These are phyloP conservation scores for Ophiostoma piceae DNA, from an alignment of 2,329 filamentous ascomycete genomes.

Conservation along the genomic window DNA sequence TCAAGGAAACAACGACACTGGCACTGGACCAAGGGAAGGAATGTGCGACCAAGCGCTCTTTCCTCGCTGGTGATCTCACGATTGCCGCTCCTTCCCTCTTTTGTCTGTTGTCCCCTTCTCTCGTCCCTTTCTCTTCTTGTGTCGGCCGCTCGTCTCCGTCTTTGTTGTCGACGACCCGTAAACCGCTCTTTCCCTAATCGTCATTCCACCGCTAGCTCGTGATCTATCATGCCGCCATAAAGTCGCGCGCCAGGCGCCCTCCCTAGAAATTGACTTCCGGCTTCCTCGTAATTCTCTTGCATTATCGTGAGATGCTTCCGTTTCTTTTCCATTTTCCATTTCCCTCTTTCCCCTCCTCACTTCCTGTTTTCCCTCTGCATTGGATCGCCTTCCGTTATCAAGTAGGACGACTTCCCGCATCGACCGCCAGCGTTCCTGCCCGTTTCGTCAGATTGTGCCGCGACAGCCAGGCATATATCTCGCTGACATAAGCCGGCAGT, in stretches of 20 bases:
- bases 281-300: neutral
- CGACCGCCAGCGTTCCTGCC: neutral
- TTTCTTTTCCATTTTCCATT: neutral
- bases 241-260: slow-evolving; percentile 7
- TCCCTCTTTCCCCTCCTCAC: neutral
- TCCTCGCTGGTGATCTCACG: neutral
- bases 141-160: neutral
- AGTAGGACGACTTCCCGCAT: neutral
- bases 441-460: neutral
- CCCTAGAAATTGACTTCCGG: neutral
- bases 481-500: neutral
- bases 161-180: neutral
- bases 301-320: neutral
- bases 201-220: neutral
- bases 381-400: neutral
- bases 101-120: neutral
- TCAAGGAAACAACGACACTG: neutral
- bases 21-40: neutral
- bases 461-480: neutral
- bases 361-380: neutral
- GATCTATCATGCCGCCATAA: neutral
- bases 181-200: neutral
- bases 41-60: slow-evolving; percentile 13
- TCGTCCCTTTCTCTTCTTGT: neutral
- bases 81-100: neutral